Evolutionary conservation across 371 early-diverging fungal species (phyloP), one percentile per base, ranked within the genome.

Genomic region (Zychaea mexicana): DNA sequence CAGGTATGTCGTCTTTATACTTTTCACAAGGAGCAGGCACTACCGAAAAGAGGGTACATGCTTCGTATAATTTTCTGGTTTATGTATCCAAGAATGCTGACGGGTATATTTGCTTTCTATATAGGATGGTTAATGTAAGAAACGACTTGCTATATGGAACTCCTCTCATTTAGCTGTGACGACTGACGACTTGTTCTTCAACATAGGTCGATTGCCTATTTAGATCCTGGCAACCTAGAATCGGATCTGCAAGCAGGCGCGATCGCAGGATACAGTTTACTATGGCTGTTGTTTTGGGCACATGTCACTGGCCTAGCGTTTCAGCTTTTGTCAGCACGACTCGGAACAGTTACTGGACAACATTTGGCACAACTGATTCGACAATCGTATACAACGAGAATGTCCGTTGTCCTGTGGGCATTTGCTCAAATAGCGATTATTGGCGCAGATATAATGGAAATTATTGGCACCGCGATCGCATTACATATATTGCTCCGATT

Each of bases 201-300:
- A 39, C n/a, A 77, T 57, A 88, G 88, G 86, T 81, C 88, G 21
- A 87, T 90, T 60, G 92, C 89, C 3, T 86, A 88, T 66, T 77
- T 91, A 8, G 92, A 91, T 70, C 91, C 91, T n/a, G 92, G 92
- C 12, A 91, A 90, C 56, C 72, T 89, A 4, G 90, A 89, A 64
- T 87, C 88, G 32, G 90, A 92, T 74, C 71, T 90, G 4, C 88
- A 90, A 62, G 85, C 86, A 49, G 91, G 89, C n/a, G 85, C 89
- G 12, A 68, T 82, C 9, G 85, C 88, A 28, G 88, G 89, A 8
- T 89, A 87, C 62, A 74, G 72, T 58, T 80, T 89, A 54, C 70
- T 92, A 24, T 89, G 86, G 87, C 60, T 90, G 24, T 61, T 92
- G 58, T 75, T 92, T 39, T 79, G 88, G 69, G 77, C 90, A 0